These are phyloP conservation scores for Gastrolobium villosum DNA, from an alignment of 306 rosid genomes.

Conservation along the genomic window DNA sequence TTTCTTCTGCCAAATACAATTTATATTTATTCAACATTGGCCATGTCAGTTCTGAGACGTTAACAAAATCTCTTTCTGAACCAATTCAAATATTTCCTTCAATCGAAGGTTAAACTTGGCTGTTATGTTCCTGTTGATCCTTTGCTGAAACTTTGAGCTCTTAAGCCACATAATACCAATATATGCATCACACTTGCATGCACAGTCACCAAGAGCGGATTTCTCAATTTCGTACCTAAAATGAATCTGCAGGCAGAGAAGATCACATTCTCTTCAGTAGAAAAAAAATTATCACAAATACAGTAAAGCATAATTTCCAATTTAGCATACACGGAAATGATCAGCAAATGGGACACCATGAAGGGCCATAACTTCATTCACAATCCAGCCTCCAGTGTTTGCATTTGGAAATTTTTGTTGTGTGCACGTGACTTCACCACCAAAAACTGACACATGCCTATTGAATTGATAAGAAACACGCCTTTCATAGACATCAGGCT, in stretches of 20 bases:
- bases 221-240: constrained; percentile 72
- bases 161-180: constrained; percentile 70
- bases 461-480: constrained; percentile 69
- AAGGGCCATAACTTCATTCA: constrained; percentile 77
- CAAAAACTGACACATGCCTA: constrained; percentile 61
- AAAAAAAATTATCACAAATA: constrained; percentile 11
- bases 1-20: not conserved
- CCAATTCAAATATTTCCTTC: constrained; percentile 65
- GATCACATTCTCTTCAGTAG: not conserved
- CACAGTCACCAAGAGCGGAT: constrained; percentile 55
- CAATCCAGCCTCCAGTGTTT: constrained; percentile 66
- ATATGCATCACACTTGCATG: constrained; percentile 70
- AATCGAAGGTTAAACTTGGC: constrained; percentile 59
- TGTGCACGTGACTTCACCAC: constrained; percentile 75
- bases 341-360: constrained; percentile 74
- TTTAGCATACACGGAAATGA: constrained; percentile 68
- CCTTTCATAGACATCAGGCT: constrained; percentile 58
- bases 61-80: constrained; percentile 68
- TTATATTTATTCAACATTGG: constrained; percentile 4
- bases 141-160: constrained; percentile 70
- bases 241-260: constrained; percentile 62
- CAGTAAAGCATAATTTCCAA: constrained; percentile 2
- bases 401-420: constrained; percentile 62
- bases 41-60: constrained; percentile 43
- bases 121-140: constrained; percentile 67